Evolutionary conservation across 164 flowering plant species (phyloP).

Genomic region (Platanus orientalis): DNA sequence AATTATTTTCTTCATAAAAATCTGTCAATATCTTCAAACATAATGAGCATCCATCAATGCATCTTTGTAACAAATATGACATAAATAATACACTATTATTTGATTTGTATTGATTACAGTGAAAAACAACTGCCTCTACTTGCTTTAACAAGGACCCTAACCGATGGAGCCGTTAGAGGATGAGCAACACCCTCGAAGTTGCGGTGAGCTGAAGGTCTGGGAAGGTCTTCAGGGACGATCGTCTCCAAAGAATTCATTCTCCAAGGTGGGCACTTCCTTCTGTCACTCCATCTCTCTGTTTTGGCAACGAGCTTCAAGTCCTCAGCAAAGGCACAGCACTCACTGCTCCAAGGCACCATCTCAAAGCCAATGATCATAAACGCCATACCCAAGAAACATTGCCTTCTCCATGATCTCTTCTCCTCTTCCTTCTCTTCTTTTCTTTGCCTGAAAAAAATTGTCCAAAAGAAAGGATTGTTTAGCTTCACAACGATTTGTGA

Average conservation of each 20-base stretch:
- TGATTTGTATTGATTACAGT: neutral
- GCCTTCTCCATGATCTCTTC: constrained; percentile 11
- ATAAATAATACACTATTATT: neutral
- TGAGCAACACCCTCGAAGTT: constrained; percentile 23
- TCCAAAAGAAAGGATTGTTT: too few species aligned
- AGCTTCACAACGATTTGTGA: too few species aligned
- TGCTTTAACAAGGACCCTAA: neutral
- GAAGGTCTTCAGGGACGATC: constrained; percentile 52
- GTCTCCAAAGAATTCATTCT: constrained; percentile 34
- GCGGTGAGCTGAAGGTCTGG: constrained; percentile 35
- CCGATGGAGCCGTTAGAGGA: constrained; percentile 2
- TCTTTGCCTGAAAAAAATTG: constrained; percentile 5
- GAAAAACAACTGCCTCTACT: constrained; percentile 6
- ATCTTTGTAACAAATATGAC: neutral
- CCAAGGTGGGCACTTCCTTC: constrained; percentile 42
- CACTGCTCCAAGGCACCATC: neutral
- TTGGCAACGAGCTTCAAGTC: neutral
- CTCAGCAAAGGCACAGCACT: constrained; percentile 7
- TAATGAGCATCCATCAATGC: too few species aligned
- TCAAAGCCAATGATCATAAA: constrained; percentile 24
- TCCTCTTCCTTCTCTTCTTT: constrained; percentile 3
- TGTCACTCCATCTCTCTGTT: constrained; percentile 38
- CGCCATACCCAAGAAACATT: constrained; percentile 19
- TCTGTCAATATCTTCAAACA: too few species aligned
- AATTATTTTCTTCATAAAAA: too few species aligned